These are phyloP conservation scores for Solanum chacoense DNA, from an alignment of 305 asterid species.

Conservation along the genomic window DNA sequence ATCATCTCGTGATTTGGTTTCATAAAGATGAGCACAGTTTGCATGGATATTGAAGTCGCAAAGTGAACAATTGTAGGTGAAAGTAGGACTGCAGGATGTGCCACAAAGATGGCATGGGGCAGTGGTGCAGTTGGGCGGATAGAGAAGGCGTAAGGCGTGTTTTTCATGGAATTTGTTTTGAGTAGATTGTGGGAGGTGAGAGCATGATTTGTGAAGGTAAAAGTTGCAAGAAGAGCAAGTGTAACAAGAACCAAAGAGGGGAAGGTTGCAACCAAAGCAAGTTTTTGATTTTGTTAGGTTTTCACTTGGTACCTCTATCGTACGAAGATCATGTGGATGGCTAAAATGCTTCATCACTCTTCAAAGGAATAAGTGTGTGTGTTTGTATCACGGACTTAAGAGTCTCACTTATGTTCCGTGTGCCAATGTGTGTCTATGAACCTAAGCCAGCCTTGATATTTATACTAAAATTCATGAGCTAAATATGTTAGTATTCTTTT, in stretches of 20 bases:
- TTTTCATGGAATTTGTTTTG: not conserved
- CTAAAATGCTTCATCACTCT: slow-evolving; percentile 2
- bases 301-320: not conserved
- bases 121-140: not conserved
- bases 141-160: not conserved
- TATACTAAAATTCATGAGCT: not conserved
- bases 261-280: not conserved
- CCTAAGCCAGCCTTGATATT: not conserved
- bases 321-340: not conserved
- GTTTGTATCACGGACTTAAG: not conserved
- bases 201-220: not conserved
- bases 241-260: not conserved
- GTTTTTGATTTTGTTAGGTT: not conserved
- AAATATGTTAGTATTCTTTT: not conserved
- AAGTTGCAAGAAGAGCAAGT: not conserved
- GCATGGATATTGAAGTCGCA: not conserved
- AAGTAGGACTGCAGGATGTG: not conserved
- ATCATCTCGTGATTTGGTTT: not conserved
- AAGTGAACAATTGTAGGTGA: not conserved
- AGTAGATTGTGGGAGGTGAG: not conserved
- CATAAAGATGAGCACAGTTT: not conserved
- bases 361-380: too few species aligned
- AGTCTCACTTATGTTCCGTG: too few species aligned
- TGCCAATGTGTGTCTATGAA: not conserved
- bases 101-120: not conserved